Base-by-base conservation (phyloP, 306 rosid species). In the Parietaria judaica region DNA sequence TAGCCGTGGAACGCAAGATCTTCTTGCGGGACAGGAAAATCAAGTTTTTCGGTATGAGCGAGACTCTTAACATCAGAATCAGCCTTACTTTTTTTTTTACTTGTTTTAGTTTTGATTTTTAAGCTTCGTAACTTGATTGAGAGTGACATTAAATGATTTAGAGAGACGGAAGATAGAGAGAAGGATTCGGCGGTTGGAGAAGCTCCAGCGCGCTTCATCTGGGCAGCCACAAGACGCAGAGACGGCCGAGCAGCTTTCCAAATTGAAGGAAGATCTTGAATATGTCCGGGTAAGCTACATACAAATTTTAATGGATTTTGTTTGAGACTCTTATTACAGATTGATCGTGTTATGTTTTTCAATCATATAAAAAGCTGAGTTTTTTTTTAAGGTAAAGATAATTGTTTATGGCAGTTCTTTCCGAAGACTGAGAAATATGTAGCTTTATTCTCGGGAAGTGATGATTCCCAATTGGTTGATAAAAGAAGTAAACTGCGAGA, bases 381-480 rank as follows among this genome's bases (percentile, higher is more conserved):
- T 8, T 49, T 69, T 15, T 53, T 34, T 31, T 46, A 47, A 73
- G 48, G 71, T 80, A 64, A 74, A 72, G 36, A 36, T 38, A 77
- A 51, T 56, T 62, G 34, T 51, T 34, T 66, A 65, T 34, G 75
- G 87, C 85, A 92, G 99, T 88, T 88, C 79, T 92, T 92, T 74
- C 99, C 99, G 63, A 92, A 88, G 88, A 88, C 81, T 56, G 96
- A 92, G 79, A 92, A 86, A 70, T 92, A 92, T 48, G 90, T 92
- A 16, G 83, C 99, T 51, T 71, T 92, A 60, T 86, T 88, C 80
- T 74, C 78, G 53, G 95, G 96, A 57, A 78, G 81, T 54, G 99
- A 84, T 51, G 86, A 69, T 58, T 67, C 77, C 23, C 87, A 80
- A 72, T 50, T 74, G 31, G 80, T 80, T 84, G 95, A 80, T 78